Conservation (phyloP, 2,329 filamentous ascomycete genomes). For the Aureobasidium lini region DNA sequence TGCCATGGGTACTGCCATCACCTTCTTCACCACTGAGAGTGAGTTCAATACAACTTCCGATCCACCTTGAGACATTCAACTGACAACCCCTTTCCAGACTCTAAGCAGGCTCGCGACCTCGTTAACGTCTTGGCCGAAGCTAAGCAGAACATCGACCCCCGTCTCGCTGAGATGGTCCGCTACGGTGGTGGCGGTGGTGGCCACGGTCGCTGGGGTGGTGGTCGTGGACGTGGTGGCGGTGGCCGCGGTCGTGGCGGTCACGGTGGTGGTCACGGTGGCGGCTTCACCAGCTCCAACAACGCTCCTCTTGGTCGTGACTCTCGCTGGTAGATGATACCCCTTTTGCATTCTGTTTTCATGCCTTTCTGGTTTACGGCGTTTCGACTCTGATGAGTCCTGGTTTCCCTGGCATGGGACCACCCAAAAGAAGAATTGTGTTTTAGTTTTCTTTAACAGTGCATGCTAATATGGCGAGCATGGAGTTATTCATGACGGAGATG, state of each 20-base stretch:
- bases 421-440: conserved; percentile 5
- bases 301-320: conserved; percentile 51
- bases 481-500: not conserved
- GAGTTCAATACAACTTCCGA: conserved; percentile 40
- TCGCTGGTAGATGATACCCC: conserved; percentile 44
- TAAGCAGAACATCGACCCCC: conserved; percentile 96
- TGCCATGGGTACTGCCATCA: conserved; percentile 91
- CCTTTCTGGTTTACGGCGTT: not conserved
- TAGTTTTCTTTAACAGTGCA: not conserved
- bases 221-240: conserved; percentile 45
- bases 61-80: conserved; percentile 15
- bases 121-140: conserved; percentile 87
- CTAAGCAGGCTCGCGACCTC: conserved; percentile 79
- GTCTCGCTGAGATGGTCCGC: conserved; percentile 90
- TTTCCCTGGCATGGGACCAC: not conserved
- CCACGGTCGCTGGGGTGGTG: conserved; percentile 55
- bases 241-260: conserved; percentile 30
- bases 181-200: conserved; percentile 79
- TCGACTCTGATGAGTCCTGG: not conserved
- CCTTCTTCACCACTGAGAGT: conserved; percentile 99
- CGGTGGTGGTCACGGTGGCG: conserved; percentile 32
- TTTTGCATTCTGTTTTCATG: not conserved
- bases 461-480: conserved; percentile 4
- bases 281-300: conserved; percentile 48
- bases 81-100: conserved; percentile 35